Evolutionary conservation across 2,329 filamentous ascomycete species (phyloP).

Genomic region (Aureobasidium sp.): DNA sequence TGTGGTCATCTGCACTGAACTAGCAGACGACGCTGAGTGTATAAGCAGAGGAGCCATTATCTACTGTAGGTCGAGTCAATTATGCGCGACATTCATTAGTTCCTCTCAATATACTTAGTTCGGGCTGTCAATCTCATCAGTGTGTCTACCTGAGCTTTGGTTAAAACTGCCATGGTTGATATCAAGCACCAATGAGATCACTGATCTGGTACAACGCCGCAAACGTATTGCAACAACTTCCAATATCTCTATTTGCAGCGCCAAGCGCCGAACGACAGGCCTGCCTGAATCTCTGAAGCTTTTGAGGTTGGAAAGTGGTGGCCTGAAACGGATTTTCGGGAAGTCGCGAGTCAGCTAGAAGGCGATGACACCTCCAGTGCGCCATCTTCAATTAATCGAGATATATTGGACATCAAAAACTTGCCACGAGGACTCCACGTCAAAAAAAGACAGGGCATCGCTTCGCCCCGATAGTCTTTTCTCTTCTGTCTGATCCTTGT

Average conservation of each 20-base stretch:
- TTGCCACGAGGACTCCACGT: not conserved
- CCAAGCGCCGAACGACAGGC: not conserved
- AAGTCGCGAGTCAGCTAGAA: not conserved
- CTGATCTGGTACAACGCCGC: too few species aligned
- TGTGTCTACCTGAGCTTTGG: too few species aligned
- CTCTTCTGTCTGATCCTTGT: not conserved
- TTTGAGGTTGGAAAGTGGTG: not conserved
- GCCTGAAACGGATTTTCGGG: not conserved
- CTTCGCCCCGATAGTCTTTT: not conserved
- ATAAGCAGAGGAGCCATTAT: too few species aligned
- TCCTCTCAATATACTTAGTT: too few species aligned
- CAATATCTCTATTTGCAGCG: not conserved
- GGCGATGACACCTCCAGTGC: not conserved
- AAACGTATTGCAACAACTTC: too few species aligned
- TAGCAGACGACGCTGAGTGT: too few species aligned
- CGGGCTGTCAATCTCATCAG: too few species aligned
- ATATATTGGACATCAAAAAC: not conserved
- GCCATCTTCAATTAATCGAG: constrained; percentile 1
- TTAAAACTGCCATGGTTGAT: too few species aligned
- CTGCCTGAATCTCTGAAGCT: not conserved
- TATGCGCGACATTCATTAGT: too few species aligned
- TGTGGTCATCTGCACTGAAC: too few species aligned
- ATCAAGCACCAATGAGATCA: too few species aligned
- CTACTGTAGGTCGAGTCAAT: too few species aligned
- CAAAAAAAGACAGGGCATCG: not conserved